A percentile compares a stretch with the other conserved stretches of the same genome.
Evolutionary conservation across 2,329 filamentous ascomycete species (phyloP).

Genomic region (Pestalotiopsis sp.): DNA sequence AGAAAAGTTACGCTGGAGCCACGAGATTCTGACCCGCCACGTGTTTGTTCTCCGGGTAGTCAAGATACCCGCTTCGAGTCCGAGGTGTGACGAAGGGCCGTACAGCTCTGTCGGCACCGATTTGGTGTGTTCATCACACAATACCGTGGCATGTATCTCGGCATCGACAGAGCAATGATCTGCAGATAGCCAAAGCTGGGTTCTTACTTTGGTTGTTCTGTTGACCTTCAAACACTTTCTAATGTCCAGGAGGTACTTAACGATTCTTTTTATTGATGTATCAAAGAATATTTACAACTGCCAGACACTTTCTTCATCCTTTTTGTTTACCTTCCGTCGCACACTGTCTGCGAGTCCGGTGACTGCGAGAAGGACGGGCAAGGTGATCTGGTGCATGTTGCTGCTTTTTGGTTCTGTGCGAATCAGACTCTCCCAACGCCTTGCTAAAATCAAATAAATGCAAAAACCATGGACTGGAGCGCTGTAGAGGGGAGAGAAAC

Average conservation of each 20-base stretch:
- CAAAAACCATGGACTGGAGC: slow-evolving; percentile 10
- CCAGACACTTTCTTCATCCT: not conserved
- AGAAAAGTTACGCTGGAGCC: too few species aligned
- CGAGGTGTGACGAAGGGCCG: not conserved
- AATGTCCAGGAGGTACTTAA: not conserved
- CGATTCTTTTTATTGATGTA: slow-evolving; percentile 16
- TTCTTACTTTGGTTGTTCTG: too few species aligned
- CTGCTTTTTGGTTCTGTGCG: slow-evolving; percentile 15
- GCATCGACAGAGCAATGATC: too few species aligned
- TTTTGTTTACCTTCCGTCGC: not conserved
- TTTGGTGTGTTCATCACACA: not conserved
- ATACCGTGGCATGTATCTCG: not conserved
- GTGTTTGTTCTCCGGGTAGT: not conserved
- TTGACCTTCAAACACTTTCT: too few species aligned
- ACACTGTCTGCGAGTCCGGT: not conserved
- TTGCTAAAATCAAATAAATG: slow-evolving; percentile 18
- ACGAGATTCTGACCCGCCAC: too few species aligned
- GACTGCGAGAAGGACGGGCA: not conserved
- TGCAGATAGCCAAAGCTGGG: too few species aligned
- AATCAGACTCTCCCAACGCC: slow-evolving; percentile 18
- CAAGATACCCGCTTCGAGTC: not conserved
- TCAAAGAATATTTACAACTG: slow-evolving; percentile 16
- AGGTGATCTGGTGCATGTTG: slow-evolving; percentile 14
- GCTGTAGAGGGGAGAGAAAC: slow-evolving; percentile 2
- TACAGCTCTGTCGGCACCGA: not conserved